These are phyloP conservation scores for Kazachstania africana DNA, from an alignment of 805 yeast species.

Conservation along the genomic window DNA sequence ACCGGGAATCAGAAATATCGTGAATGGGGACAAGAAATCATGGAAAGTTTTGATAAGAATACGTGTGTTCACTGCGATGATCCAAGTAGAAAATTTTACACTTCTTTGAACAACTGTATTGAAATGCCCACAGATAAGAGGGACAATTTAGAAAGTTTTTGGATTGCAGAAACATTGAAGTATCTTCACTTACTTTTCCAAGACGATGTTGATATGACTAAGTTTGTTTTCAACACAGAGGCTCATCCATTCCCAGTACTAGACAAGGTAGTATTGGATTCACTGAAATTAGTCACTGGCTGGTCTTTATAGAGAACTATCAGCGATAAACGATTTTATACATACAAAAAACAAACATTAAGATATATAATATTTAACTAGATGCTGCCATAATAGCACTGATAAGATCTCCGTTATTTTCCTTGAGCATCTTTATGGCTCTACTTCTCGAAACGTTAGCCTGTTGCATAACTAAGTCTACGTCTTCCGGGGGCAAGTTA, in stretches of 20 bases:
- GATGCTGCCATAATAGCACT: conserved; percentile 83
- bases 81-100: conserved; percentile 31
- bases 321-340: background rate
- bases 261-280: conserved; percentile 5
- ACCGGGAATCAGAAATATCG: conserved; percentile 75
- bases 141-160: conserved; percentile 83
- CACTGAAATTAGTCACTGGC: conserved; percentile 16
- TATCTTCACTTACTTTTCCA: conserved; percentile 73
- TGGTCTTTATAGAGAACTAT: conserved; percentile 14
- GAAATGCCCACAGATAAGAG: conserved; percentile 36
- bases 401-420: conserved; percentile 85
- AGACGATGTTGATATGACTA: conserved; percentile 53
- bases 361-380: too few relatives aligned
- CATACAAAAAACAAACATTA: too few relatives aligned
- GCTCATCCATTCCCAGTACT: conserved; percentile 88
- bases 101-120: conserved; percentile 59
- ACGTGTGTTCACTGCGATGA: conserved; percentile 37
- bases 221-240: conserved; percentile 79
- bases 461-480: conserved; percentile 79
- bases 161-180: conserved; percentile 90
- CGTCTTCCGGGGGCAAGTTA: conserved; percentile 70
- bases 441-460: conserved; percentile 77
- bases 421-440: conserved; percentile 81
- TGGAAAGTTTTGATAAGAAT: conserved; percentile 53
- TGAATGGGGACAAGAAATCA: conserved; percentile 82